Percentiles rank a stretch among this genome's conserved stretches.
Conservation (phyloP, 768 basidiomycete species). For the Mycena latifolia region DNA sequence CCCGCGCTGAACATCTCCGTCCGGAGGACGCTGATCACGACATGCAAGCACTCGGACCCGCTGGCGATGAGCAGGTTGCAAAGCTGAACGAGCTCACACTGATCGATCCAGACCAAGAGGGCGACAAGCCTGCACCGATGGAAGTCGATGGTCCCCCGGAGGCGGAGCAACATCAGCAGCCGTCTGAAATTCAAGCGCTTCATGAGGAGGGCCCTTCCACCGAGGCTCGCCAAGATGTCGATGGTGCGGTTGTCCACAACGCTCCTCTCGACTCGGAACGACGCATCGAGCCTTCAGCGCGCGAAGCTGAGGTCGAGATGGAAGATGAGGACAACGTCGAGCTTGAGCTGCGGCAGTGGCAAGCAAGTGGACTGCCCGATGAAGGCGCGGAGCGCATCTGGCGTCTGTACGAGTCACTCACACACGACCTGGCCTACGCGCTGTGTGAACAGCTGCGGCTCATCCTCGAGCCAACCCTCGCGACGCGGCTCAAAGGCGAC, state of each 20-base stretch:
- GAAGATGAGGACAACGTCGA: conserved; percentile 54
- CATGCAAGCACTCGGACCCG: conserved; percentile 92
- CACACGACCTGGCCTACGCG: conserved; percentile 89
- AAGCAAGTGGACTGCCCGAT: conserved; percentile 66
- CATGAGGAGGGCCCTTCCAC: conserved; percentile 41
- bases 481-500: conserved; percentile 95
- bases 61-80: conserved; percentile 85
- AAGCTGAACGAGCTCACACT: conserved; percentile 87
- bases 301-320: conserved; percentile 48
- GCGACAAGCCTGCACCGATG: conserved; percentile 56
- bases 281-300: conserved; percentile 41
- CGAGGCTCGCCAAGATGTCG: conserved; percentile 48
- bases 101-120: conserved; percentile 66
- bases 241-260: conserved; percentile 62
- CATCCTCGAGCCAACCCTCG: conserved; percentile 94
- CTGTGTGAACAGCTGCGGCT: conserved; percentile 97
- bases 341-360: conserved; percentile 70
- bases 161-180: conserved; percentile 43
- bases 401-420: conserved; percentile 91
- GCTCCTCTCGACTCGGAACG: conserved; percentile 36
- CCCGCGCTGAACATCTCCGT: conserved; percentile 82
- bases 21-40: conserved; percentile 76
- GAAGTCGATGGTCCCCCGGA: conserved; percentile 55
- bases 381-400: conserved; percentile 82
- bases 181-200: conserved; percentile 36